Conservation (phyloP, 257 asterid species). For the Scutellaria barbata region DNA sequence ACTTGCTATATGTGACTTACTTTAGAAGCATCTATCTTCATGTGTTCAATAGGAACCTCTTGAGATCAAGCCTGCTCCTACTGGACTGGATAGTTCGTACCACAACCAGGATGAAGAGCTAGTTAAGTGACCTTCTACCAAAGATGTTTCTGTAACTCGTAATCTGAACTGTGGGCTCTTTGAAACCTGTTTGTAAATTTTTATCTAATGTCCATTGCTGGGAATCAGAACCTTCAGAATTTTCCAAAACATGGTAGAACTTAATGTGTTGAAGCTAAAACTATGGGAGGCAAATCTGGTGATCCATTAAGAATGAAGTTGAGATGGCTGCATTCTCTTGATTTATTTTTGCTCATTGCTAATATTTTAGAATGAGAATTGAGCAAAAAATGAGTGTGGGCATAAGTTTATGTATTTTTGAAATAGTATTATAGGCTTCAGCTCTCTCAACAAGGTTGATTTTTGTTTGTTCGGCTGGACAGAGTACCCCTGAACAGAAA, state of each 20-base stretch:
- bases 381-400: neutral
- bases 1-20: constrained; percentile 4
- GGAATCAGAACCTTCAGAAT: neutral
- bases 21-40: constrained; percentile 16
- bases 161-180: constrained; percentile 18
- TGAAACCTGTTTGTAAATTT: constrained; percentile 12
- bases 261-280: neutral
- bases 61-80: constrained; percentile 46
- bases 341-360: neutral
- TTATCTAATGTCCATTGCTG: neutral
- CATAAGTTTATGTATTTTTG: neutral
- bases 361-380: constrained; percentile 4
- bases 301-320: neutral
- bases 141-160: constrained; percentile 2
- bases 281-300: constrained; percentile 3
- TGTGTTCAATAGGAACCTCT: constrained; percentile 42
- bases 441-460: neutral
- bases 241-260: constrained; percentile 11
- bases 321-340: neutral
- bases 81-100: constrained; percentile 40
- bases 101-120: constrained; percentile 44
- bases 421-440: neutral
- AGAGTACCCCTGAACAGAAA: constrained; percentile 43
- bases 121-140: constrained; percentile 17
- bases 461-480: constrained; percentile 29